phyloP scores from a whole-genome alignment of 192 early-diverging fungal genomes.

The Linnemannia elongata region DNA sequence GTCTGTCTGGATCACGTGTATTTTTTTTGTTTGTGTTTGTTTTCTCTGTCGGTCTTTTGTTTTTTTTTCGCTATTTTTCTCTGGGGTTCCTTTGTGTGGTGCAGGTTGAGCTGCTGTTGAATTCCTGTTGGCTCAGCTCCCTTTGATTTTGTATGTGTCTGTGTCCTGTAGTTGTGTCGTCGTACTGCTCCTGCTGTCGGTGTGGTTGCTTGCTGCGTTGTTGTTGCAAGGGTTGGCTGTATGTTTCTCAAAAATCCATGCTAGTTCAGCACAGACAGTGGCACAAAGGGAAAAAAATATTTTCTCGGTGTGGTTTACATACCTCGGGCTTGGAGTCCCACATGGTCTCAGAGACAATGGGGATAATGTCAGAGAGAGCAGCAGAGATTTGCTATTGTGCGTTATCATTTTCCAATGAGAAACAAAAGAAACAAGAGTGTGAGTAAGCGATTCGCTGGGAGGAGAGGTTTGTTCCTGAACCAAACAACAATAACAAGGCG shows the following conservation, averaged over 20 bases:
- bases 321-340: conserved; percentile 89
- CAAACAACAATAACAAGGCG: neutral
- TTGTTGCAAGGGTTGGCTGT: neutral
- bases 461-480: neutral
- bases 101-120: too few relatives aligned
- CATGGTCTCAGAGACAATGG: conserved; percentile 80
- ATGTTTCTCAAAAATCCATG: neutral
- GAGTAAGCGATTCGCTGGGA: too few relatives aligned
- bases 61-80: neutral
- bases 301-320: conserved; percentile 33
- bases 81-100: too few relatives aligned
- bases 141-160: neutral
- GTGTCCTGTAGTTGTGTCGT: neutral
- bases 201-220: neutral
- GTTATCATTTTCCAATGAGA: too few relatives aligned
- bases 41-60: neutral
- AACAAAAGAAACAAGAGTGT: too few relatives aligned
- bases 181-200: neutral
- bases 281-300: conserved; percentile 29
- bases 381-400: conserved; percentile 58
- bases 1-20: neutral
- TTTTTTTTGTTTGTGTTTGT: conserved; percentile 14
- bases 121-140: too few relatives aligned
- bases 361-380: conserved; percentile 74
- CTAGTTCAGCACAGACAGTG: conserved; percentile 6